Conservation (phyloP, 495 filamentous ascomycete species). For the Penicillium robsamsonii region DNA sequence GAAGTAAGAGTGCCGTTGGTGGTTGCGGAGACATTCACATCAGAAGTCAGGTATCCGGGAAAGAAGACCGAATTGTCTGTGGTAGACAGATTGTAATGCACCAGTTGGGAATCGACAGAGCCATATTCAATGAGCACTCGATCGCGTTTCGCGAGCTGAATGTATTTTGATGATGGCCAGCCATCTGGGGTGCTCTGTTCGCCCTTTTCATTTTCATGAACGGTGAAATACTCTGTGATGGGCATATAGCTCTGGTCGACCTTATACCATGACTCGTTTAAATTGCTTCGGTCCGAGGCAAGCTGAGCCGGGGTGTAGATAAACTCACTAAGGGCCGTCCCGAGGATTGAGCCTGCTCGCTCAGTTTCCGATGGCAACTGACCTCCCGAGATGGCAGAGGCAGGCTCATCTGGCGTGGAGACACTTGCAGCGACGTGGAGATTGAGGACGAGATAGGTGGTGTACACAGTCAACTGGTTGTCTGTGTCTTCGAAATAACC, state of each 20-base stretch:
- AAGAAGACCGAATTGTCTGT: constrained; percentile 48
- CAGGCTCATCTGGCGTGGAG: constrained; percentile 37
- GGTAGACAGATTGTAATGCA: constrained; percentile 45
- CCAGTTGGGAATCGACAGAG: constrained; percentile 55
- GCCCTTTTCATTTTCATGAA: constrained; percentile 31
- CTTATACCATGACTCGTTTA: constrained; percentile 60
- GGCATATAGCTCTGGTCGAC: constrained; percentile 46
- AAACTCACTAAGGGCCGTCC: constrained; percentile 42
- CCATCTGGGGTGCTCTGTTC: constrained; percentile 56
- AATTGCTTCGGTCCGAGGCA: constrained; percentile 47
- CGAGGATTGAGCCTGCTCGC: constrained; percentile 35
- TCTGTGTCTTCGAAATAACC: constrained; percentile 49
- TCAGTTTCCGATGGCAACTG: constrained; percentile 35
- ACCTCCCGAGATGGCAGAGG: constrained; percentile 28
- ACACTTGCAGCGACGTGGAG: constrained; percentile 55
- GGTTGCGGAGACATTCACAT: constrained; percentile 24
- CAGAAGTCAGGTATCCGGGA: constrained; percentile 33
- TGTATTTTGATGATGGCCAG: constrained; percentile 59
- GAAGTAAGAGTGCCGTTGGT: constrained; percentile 39
- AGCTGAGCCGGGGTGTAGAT: constrained; percentile 55
- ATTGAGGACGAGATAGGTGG: constrained; percentile 55
- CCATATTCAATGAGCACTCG: constrained; percentile 56
- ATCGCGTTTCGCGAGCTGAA: constrained; percentile 50
- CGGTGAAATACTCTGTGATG: constrained; percentile 51
- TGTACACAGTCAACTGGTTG: constrained; percentile 43